Conservation (phyloP, 2,329 filamentous ascomycete genomes). For the Alternaria angustiovoidea region DNA sequence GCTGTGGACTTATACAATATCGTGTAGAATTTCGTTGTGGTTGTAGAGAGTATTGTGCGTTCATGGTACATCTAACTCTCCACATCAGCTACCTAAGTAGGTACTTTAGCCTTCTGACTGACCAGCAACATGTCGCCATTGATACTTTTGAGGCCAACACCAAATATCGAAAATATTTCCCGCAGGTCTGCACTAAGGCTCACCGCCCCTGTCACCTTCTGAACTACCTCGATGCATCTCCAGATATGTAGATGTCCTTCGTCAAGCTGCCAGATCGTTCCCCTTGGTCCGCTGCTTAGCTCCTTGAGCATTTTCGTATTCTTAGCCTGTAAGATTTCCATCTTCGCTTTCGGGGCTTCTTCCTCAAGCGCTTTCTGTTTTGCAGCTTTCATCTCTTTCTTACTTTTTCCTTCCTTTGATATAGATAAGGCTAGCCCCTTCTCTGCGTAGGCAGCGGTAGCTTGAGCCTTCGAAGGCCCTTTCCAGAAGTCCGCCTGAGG, state of each 20-base stretch:
- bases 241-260: background rate
- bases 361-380: background rate
- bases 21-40: background rate
- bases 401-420: background rate
- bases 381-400: background rate
- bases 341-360: background rate
- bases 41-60: background rate
- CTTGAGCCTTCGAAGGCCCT: background rate
- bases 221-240: slow-evolving; percentile 10
- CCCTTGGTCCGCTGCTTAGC: slow-evolving; percentile 4
- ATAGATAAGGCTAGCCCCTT: background rate
- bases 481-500: slow-evolving; percentile 10
- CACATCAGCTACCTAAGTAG: background rate
- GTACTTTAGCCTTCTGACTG: background rate
- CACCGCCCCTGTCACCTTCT: background rate
- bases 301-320: slow-evolving; percentile 5
- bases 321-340: background rate
- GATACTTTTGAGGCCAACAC: slow-evolving; percentile 10
- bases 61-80: background rate
- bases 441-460: background rate
- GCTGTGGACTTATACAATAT: background rate
- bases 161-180: slow-evolving; percentile 6
- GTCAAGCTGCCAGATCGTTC: slow-evolving; percentile 11
- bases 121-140: slow-evolving; percentile 21
- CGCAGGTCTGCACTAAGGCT: background rate